Percentiles rank a stretch among this genome's conserved stretches.
Conservation (phyloP, 306 rosid species). For the Quercus bicolor region DNA sequence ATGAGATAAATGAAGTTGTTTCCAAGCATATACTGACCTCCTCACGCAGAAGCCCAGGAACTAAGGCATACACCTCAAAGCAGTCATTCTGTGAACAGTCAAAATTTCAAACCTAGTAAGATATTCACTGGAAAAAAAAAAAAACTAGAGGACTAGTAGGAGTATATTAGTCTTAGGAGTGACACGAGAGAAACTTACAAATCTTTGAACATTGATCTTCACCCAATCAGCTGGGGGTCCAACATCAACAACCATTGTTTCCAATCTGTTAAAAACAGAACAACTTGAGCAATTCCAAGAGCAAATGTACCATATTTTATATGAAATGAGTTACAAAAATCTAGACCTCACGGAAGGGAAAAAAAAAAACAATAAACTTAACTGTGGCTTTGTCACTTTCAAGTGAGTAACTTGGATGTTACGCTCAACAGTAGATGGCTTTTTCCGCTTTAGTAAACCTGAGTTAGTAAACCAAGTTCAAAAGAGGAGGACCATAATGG, state of each 20-base stretch:
- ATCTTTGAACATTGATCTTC: constrained; percentile 87
- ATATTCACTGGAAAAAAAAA: not conserved
- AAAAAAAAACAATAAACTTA: constrained; percentile 29
- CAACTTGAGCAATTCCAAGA: constrained; percentile 13
- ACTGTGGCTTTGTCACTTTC: constrained; percentile 84
- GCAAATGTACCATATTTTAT: not conserved
- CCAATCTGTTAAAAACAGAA: constrained; percentile 59
- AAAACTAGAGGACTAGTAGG: not conserved
- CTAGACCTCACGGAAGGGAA: not conserved
- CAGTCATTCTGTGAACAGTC: constrained; percentile 77
- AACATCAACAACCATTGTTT: constrained; percentile 68
- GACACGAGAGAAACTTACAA: constrained; percentile 52
- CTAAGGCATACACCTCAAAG: constrained; percentile 93
- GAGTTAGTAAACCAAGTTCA: constrained; percentile 22
- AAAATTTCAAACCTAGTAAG: constrained; percentile 14
- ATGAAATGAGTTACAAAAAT: not conserved
- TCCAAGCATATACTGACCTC: constrained; percentile 54
- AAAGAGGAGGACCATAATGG: constrained; percentile 3
- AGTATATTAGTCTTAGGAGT: not conserved
- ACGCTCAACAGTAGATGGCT: constrained; percentile 64
- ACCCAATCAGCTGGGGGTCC: constrained; percentile 99
- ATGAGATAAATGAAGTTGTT: not conserved
- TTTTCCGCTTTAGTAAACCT: constrained; percentile 85
- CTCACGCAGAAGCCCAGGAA: constrained; percentile 98
- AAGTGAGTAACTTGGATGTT: constrained; percentile 65